A percentile compares a stretch with the other conserved stretches of the same genome.
Evolutionary conservation across 2,329 filamentous ascomycete genomes (phyloP).

Genomic region (Endocalyx cinctus): DNA sequence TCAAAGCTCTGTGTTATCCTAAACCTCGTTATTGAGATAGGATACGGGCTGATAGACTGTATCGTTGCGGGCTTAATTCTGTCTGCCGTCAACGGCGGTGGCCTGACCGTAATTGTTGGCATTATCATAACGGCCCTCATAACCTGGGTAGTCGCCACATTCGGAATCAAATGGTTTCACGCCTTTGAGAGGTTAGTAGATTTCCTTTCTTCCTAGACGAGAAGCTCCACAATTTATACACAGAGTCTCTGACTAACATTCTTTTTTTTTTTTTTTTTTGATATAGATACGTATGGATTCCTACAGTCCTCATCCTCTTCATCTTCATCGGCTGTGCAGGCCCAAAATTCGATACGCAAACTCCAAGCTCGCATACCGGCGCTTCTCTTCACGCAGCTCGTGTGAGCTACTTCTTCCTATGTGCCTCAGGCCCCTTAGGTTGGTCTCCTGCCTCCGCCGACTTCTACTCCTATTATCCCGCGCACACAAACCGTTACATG

Average conservation of each 20-base stretch:
- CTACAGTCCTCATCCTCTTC: conserved; percentile 55
- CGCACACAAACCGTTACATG: conserved; percentile 19
- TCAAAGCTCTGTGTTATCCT: conserved; percentile 23
- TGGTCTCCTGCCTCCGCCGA: conserved; percentile 61
- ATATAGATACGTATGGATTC: conserved; percentile 51
- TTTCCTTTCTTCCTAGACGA: conserved; percentile 15
- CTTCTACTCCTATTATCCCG: conserved; percentile 54
- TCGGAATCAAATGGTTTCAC: conserved; percentile 65
- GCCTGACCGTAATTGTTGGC: conserved; percentile 59
- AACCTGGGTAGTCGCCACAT: conserved; percentile 60
- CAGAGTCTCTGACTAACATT: too few relatives aligned
- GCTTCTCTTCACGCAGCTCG: conserved; percentile 51
- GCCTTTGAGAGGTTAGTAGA: conserved; percentile 55
- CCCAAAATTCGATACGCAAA: conserved; percentile 51
- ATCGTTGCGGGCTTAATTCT: conserved; percentile 66
- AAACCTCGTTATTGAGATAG: conserved; percentile 27
- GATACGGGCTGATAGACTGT: conserved; percentile 50
- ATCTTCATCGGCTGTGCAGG: conserved; percentile 60
- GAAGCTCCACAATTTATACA: conserved; percentile 25
- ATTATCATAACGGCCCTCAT: conserved; percentile 62
- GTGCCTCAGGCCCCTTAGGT: conserved; percentile 59
- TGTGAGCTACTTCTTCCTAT: conserved; percentile 67
- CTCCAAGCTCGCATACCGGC: conserved; percentile 44
- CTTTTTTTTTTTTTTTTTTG: too few relatives aligned
- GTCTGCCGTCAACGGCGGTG: conserved; percentile 55